Percentiles rank a stretch among this genome's conserved stretches.
Conservation (phyloP, 495 filamentous ascomycete genomes). For the Penicillium pulvis region DNA sequence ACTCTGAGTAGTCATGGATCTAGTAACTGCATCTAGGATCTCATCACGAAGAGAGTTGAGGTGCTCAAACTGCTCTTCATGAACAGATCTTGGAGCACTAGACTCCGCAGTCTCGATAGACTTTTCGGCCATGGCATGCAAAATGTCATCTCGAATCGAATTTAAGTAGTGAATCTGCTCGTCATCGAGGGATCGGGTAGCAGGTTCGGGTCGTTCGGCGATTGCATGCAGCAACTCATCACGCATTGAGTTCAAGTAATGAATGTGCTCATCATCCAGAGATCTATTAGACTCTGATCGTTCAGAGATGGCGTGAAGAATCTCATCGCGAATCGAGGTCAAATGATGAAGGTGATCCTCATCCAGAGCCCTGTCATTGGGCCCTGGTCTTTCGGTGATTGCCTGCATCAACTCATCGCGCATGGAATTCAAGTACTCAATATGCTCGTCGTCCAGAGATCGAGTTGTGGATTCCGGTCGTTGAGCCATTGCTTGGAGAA, state of each 20-base stretch:
- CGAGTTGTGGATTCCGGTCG: neutral
- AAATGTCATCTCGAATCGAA: conserved; percentile 42
- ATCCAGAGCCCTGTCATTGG: conserved; percentile 18
- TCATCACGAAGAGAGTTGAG: conserved; percentile 42
- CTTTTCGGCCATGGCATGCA: conserved; percentile 34
- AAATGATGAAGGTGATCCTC: conserved; percentile 7
- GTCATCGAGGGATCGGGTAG: conserved; percentile 21
- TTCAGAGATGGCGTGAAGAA: conserved; percentile 49
- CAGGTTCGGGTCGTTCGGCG: conserved; percentile 33
- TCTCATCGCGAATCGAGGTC: conserved; percentile 24
- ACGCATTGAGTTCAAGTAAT: conserved; percentile 5
- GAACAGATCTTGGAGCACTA: conserved; percentile 34
- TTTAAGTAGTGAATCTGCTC: conserved; percentile 33
- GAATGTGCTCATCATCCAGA: conserved; percentile 14
- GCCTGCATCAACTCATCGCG: conserved; percentile 48
- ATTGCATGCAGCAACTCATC: conserved; percentile 50
- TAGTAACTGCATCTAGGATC: conserved; percentile 41
- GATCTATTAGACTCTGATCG: conserved; percentile 5
- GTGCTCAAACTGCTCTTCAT: conserved; percentile 28
- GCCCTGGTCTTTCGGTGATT: conserved; percentile 2
- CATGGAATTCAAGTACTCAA: conserved; percentile 23
- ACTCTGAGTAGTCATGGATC: conserved; percentile 45
- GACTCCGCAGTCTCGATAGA: conserved; percentile 46
- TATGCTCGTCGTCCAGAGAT: conserved; percentile 18
- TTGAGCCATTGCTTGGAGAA: conserved; percentile 49